phyloP scores from a whole-genome alignment of 768 basidiomycete species.

The Leucocoprinus leucothites region DNA sequence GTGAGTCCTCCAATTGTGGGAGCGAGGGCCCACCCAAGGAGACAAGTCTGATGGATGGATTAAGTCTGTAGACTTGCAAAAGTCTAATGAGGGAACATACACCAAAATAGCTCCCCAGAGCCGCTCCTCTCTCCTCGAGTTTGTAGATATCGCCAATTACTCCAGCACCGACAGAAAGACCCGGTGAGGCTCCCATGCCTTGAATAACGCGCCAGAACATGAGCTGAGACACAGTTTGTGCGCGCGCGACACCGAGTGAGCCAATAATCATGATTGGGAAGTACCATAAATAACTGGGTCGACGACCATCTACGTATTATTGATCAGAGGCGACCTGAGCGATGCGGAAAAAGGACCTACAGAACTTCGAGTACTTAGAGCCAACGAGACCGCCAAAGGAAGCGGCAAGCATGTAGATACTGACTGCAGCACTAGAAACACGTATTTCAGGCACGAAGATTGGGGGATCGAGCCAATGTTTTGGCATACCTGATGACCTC shows the following conservation, averaged over 20 bases:
- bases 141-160: conserved; percentile 67
- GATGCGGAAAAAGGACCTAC: conserved; percentile 18
- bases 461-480: too few relatives aligned
- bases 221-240: conserved; percentile 41
- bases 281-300: conserved; percentile 55
- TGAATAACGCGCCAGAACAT: conserved; percentile 66
- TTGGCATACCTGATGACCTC: conserved; percentile 9
- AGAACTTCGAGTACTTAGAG: conserved; percentile 35
- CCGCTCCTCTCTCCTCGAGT: conserved; percentile 56
- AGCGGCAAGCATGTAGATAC: conserved; percentile 29
- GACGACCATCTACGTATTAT: conserved; percentile 55
- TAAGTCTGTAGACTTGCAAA: not conserved
- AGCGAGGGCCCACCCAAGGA: conserved; percentile 60
- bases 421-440: conserved; percentile 29
- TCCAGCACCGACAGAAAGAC: conserved; percentile 51
- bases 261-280: conserved; percentile 59
- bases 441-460: not conserved
- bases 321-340: not conserved
- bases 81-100: conserved; percentile 25
- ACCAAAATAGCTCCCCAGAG: conserved; percentile 57
- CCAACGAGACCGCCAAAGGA: conserved; percentile 30
- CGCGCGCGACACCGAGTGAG: conserved; percentile 55
- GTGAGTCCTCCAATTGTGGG: conserved; percentile 48
- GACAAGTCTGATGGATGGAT: conserved; percentile 34
- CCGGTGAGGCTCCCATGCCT: conserved; percentile 60